A percentile compares a stretch with the other conserved stretches of the same genome.
Conservation (phyloP, 371 early-diverging fungal genomes). For the Mortierella sp. region DNA sequence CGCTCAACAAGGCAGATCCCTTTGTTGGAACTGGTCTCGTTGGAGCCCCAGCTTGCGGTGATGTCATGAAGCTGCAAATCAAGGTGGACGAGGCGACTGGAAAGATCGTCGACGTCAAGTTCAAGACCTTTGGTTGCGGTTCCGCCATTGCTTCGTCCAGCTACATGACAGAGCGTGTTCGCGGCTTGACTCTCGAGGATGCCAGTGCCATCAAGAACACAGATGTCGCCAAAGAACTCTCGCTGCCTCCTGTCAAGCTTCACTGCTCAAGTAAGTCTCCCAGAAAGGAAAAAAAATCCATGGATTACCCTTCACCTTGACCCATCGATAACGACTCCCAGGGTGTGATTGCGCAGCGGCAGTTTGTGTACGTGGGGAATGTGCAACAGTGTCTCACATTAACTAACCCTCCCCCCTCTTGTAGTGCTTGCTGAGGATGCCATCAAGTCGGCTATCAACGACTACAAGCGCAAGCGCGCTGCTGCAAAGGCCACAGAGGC, state of each 20-base stretch:
- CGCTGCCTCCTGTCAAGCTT: constrained; percentile 97
- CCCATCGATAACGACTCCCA: too few relatives aligned
- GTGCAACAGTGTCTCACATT: too few relatives aligned
- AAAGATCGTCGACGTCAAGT: constrained; percentile 96
- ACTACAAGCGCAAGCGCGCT: constrained; percentile 81
- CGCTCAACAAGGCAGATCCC: constrained; percentile 84
- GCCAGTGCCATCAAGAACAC: constrained; percentile 95
- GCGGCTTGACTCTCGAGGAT: constrained; percentile 92
- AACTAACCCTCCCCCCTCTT: too few relatives aligned
- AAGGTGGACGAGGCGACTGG: constrained; percentile 91
- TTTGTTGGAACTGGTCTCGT: constrained; percentile 98
- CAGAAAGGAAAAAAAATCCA: too few relatives aligned
- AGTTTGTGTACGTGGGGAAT: too few relatives aligned
- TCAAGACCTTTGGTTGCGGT: constrained; percentile 99
- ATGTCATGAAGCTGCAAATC: constrained; percentile 99
- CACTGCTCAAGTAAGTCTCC: constrained; percentile 92
- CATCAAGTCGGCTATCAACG: constrained; percentile 96
- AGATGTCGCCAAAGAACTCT: constrained; percentile 96
- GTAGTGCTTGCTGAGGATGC: constrained; percentile 99
- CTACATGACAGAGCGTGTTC: constrained; percentile 94
- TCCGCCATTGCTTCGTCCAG: constrained; percentile 97
- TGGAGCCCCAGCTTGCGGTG: constrained; percentile 99
- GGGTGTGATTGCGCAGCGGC: too few relatives aligned
- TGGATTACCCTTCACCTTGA: too few relatives aligned
- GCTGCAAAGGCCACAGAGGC: constrained; percentile 23